A percentile compares a stretch with the other conserved stretches of the same genome.
phyloP scores from a whole-genome alignment of 768 basidiomycete genomes.

The Agaricus sinodeliciosus region DNA sequence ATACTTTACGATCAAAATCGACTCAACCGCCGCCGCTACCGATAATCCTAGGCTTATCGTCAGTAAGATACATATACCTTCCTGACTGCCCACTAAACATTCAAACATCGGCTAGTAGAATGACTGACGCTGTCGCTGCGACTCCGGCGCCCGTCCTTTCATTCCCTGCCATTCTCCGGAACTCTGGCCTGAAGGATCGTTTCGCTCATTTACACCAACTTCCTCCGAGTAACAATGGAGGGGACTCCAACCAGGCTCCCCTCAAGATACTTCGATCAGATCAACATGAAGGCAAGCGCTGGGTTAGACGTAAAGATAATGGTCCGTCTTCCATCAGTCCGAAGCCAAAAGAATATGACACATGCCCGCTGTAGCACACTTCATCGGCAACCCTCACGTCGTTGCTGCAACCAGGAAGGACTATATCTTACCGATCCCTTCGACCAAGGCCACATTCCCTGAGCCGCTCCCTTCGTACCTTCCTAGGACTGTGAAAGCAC shows the following conservation, averaged over 20 bases:
- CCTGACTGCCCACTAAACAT: not conserved
- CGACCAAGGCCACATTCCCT: conserved; percentile 57
- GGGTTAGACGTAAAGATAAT: conserved; percentile 71
- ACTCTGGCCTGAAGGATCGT: conserved; percentile 43
- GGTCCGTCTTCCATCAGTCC: conserved; percentile 35
- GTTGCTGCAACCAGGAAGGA: conserved; percentile 55
- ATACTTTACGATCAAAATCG: too few species aligned
- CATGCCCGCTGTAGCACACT: conserved; percentile 43
- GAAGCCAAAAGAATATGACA: not conserved
- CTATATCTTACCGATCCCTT: conserved; percentile 37
- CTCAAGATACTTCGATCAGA: conserved; percentile 40
- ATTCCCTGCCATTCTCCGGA: conserved; percentile 65
- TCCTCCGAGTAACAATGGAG: conserved; percentile 12
- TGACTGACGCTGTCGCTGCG: not conserved
- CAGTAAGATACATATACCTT: not conserved
- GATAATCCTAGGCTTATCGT: not conserved
- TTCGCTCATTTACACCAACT: conserved; percentile 44
- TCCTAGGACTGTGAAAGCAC: conserved; percentile 49
- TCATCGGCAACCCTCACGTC: conserved; percentile 69
- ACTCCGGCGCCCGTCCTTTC: conserved; percentile 47
- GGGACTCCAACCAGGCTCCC: not conserved
- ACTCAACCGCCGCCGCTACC: too few species aligned
- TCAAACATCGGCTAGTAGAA: not conserved
- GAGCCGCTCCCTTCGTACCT: conserved; percentile 69
- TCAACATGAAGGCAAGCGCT: conserved; percentile 73